Conservation (phyloP, 2,329 filamentous ascomycete genomes). For the Aspergillus fumigatus region DNA sequence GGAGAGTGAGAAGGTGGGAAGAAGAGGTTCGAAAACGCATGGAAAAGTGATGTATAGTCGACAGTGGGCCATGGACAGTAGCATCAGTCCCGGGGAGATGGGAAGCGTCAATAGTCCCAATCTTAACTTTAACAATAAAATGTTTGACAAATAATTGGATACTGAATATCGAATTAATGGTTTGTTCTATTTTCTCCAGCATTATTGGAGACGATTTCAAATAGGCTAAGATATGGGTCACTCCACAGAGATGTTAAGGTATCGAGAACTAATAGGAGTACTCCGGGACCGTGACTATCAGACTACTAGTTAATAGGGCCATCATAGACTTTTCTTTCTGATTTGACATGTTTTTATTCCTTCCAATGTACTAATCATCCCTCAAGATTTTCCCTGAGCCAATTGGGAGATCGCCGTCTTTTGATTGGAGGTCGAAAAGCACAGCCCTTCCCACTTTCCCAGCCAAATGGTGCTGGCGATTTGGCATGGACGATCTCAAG, state of each 20-base stretch:
- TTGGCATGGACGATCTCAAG: not conserved
- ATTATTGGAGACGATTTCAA: not conserved
- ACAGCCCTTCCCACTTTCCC: slow-evolving; percentile 2
- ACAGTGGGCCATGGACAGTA: not conserved
- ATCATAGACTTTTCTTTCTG: not conserved
- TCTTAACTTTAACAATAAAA: not conserved
- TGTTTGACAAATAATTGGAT: not conserved
- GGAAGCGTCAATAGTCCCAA: not conserved
- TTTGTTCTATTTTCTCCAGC: not conserved
- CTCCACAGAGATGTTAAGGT: not conserved
- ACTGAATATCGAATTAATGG: not conserved
- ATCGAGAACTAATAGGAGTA: not conserved
- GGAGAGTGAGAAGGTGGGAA: not conserved
- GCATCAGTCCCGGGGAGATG: not conserved
- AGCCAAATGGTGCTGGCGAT: not conserved
- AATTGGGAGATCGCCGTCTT: not conserved
- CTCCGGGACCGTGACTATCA: not conserved
- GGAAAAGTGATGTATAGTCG: slow-evolving; percentile 4
- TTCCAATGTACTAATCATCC: not conserved
- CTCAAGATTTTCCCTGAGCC: not conserved
- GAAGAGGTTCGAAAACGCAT: not conserved
- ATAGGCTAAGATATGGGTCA: too few species aligned
- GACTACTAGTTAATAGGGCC: not conserved
- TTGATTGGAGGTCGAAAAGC: slow-evolving; percentile 5
- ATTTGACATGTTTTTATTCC: not conserved